phyloP scores from a whole-genome alignment of 2,329 filamentous ascomycete species.

The Stagonosporopsis rhizophila region DNA sequence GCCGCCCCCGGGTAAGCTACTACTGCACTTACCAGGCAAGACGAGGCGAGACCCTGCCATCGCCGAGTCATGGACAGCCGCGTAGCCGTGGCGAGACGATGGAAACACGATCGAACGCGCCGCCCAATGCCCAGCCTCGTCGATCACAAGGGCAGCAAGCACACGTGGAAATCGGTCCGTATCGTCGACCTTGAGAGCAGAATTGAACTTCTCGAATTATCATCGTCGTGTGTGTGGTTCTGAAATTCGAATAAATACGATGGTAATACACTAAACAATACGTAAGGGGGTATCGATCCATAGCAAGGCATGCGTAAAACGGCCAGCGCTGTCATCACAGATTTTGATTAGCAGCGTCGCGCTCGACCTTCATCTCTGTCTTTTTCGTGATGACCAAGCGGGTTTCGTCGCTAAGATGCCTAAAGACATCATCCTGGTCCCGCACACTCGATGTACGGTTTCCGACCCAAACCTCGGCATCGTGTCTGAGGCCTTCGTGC shows the following conservation, averaged over 20 bases:
- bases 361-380: conserved; percentile 41
- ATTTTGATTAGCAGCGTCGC: conserved; percentile 28
- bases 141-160: conserved; percentile 1
- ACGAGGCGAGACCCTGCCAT: not conserved
- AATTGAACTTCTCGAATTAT: conserved; percentile 11
- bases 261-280: conserved; percentile 4
- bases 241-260: not conserved
- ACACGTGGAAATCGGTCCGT: conserved; percentile 13
- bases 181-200: not conserved
- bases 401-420: conserved; percentile 23
- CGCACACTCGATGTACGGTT: conserved; percentile 23
- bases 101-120: conserved; percentile 5
- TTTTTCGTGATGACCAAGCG: conserved; percentile 40
- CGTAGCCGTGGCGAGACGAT: not conserved
- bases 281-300: conserved; percentile 15
- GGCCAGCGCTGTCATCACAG: not conserved
- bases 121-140: not conserved
- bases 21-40: not conserved
- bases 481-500: conserved; percentile 26
- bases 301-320: conserved; percentile 4
- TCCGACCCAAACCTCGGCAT: conserved; percentile 34
- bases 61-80: conserved; percentile 2
- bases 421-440: conserved; percentile 25
- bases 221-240: conserved; percentile 1
- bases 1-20: conserved; percentile 3